Evolutionary conservation across 768 basidiomycete species (phyloP), one percentile per base, ranked within the genome.

Genomic region (Panaeolus cyanescens): DNA sequence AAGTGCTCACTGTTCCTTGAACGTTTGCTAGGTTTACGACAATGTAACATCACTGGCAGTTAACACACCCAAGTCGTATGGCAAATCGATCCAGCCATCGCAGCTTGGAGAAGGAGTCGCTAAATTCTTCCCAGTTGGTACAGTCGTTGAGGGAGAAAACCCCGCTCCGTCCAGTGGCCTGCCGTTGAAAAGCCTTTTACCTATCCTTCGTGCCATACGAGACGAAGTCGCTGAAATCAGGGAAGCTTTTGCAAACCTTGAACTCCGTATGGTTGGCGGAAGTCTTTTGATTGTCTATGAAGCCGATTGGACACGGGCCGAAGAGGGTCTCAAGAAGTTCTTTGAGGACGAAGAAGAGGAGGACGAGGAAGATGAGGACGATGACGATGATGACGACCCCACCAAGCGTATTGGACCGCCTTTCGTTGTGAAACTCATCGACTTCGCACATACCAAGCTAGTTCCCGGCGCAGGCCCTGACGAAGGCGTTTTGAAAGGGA

Each of bases 381-480:
- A 75, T 1, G 77, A 75, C 1, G 75, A 69, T 0, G 77, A 74
- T 0, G 78, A 77, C 0, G 77, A 77, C 0, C 75, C 75, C 31
- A n/a, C 50, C 53, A 19, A 68, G 67, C 77, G 71, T 53, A 74
- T 66, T n/a, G 81, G 78, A 32, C 80, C 80, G 17, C 83, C 85
- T 32, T 90, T 83, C 63, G 78, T 80, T 13, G 80, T 97, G 62
- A 89, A 89, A 65, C 76, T 97, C 64, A 98, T 99, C 65, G 96
- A 99, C 77, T 98, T 99, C 72, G 96, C 95, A 6, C 96, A 99
- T 72, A 90, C 95, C 2, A 77, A 83, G 22, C 63, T 91, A 12
- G 80, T 74, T 6, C 83, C 86, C 0, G 93, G 90, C 0, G 67
- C 85, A 66, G 96, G 95, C 4, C 86, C 88, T 1, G 96, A 98